phyloP scores from a whole-genome alignment of 768 basidiomycete genomes.

The Lepiota venenata region DNA sequence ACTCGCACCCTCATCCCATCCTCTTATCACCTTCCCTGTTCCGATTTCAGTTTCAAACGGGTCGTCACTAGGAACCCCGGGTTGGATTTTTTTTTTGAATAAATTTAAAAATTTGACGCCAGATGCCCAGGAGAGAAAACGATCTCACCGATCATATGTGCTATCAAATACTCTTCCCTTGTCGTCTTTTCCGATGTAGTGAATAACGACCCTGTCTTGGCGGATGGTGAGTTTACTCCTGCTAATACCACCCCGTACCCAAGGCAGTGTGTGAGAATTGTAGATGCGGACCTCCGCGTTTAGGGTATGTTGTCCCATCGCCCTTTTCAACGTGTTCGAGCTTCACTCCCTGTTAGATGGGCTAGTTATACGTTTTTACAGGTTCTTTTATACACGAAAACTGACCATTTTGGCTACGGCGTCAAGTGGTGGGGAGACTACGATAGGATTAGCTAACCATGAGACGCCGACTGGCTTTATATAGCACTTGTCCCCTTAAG shows the following conservation, averaged over 20 bases:
- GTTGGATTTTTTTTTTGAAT: not conserved
- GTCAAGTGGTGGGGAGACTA: too few species aligned
- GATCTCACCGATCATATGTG: constrained; percentile 63
- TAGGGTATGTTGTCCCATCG: constrained; percentile 63
- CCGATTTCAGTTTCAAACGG: constrained; percentile 77
- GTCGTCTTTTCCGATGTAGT: constrained; percentile 71
- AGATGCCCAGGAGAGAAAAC: not conserved
- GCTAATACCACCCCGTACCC: constrained; percentile 67
- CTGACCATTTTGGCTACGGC: not conserved
- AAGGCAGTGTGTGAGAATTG: constrained; percentile 53
- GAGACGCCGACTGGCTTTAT: too few species aligned
- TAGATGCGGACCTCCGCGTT: constrained; percentile 51
- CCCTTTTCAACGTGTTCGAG: constrained; percentile 56
- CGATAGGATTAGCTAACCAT: too few species aligned
- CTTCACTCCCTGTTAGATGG: constrained; percentile 57
- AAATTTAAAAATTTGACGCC: not conserved
- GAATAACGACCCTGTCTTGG: constrained; percentile 67
- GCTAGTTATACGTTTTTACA: not conserved
- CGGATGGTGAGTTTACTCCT: constrained; percentile 9
- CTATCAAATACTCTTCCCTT: constrained; percentile 73
- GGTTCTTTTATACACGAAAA: not conserved
- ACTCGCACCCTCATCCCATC: constrained; percentile 83
- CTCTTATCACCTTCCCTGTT: constrained; percentile 78
- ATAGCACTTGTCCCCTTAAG: too few species aligned
- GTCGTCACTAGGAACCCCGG: constrained; percentile 33